These are phyloP conservation scores for Lactarius tabidus DNA, from an alignment of 768 basidiomycete species.

Conservation along the genomic window DNA sequence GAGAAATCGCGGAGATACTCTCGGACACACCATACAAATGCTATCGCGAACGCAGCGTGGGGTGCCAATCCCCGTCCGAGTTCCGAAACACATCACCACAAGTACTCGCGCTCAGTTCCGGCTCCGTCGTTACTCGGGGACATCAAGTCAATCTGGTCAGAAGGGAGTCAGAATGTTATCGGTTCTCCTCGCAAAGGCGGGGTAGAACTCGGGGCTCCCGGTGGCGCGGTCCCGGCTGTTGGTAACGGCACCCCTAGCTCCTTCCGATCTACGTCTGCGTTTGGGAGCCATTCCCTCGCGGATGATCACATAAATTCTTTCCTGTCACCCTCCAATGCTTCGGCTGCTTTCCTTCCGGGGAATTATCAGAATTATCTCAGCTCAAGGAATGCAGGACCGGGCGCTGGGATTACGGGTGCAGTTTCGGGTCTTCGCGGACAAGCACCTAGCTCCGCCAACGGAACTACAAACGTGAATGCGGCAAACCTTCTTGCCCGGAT, in stretches of 20 bases:
- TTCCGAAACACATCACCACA: slow-evolving; percentile 45
- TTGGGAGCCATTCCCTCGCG: slow-evolving; percentile 32
- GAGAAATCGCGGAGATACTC: slow-evolving; percentile 82
- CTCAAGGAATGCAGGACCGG: slow-evolving; percentile 39
- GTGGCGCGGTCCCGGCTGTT: slow-evolving; percentile 22
- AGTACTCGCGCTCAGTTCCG: slow-evolving; percentile 81
- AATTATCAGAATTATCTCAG: slow-evolving; percentile 61
- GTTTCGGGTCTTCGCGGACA: slow-evolving; percentile 27
- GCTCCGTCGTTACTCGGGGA: slow-evolving; percentile 73
- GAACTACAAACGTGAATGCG: slow-evolving; percentile 21
- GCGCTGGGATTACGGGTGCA: slow-evolving; percentile 27
- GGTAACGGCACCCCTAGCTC: slow-evolving; percentile 50
- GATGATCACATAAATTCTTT: slow-evolving; percentile 40
- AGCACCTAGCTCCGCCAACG: slow-evolving; percentile 13
- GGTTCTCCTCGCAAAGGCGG: slow-evolving; percentile 35
- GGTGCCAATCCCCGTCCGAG: slow-evolving; percentile 27
- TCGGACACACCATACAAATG: slow-evolving; percentile 51
- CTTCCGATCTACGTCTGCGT: slow-evolving; percentile 44
- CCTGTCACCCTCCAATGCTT: slow-evolving; percentile 71
- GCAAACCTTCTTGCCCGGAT: slow-evolving; percentile 27
- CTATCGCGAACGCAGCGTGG: slow-evolving; percentile 21
- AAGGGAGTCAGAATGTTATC: slow-evolving; percentile 36
- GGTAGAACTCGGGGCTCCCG: slow-evolving; percentile 28
- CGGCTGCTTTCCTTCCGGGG: slow-evolving; percentile 76
- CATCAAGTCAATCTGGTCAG: slow-evolving; percentile 78